Conservation (phyloP, 352 stramenopile species). For the Blastocystis sp. region DNA sequence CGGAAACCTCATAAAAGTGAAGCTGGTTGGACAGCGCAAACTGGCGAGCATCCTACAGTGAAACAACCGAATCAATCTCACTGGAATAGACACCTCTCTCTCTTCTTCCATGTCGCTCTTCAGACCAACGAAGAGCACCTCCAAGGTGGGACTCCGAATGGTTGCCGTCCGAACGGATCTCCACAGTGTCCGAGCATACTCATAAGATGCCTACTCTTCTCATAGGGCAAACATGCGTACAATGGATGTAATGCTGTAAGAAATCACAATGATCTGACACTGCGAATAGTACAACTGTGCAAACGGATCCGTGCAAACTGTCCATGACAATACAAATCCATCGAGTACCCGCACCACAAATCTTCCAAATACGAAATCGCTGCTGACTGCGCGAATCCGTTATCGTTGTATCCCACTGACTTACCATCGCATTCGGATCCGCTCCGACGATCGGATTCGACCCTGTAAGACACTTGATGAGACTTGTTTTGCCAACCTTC, state of each 20-base stretch:
- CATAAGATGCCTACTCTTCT: slow-evolving; percentile 5
- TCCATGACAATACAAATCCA: background rate
- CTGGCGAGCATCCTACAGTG: background rate
- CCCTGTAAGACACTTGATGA: background rate
- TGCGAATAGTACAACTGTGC: background rate
- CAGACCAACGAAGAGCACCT: slow-evolving; percentile 10
- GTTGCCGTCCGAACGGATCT: background rate
- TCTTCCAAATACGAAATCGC: slow-evolving; percentile 28
- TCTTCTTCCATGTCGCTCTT: slow-evolving; percentile 53
- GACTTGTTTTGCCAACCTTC: slow-evolving; percentile 33
- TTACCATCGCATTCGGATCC: background rate
- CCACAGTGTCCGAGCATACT: background rate
- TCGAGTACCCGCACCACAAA: background rate
- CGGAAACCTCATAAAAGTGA: slow-evolving; percentile 17
- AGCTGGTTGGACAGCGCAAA: background rate
- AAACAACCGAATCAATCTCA: background rate
- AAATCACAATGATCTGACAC: slow-evolving; percentile 22
- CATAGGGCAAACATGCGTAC: background rate
- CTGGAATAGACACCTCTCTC: slow-evolving; percentile 28
- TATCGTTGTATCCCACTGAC: background rate
- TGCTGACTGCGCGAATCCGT: background rate
- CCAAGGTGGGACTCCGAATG: slow-evolving; percentile 25
- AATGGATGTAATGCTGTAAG: slow-evolving; percentile 34
- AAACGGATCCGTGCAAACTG: background rate
- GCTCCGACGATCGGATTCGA: background rate